phyloP scores from a whole-genome alignment of 352 stramenopile species.

The Pythium monospermum region DNA sequence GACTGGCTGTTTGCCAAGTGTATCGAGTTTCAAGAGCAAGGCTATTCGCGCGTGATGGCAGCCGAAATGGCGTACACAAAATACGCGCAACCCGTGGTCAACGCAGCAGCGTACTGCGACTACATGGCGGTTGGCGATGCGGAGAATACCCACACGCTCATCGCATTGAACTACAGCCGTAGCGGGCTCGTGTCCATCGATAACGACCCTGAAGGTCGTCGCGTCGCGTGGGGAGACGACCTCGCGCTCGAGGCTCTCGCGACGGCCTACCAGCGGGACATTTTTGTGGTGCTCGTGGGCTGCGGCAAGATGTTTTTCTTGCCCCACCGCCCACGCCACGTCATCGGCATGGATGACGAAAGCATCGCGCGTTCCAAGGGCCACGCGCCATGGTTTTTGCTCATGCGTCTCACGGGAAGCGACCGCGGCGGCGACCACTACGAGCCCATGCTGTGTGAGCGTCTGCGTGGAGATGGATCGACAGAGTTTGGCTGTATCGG shows the following conservation, averaged over 20 bases:
- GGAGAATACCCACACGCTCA: conserved; percentile 72
- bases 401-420: conserved; percentile 83
- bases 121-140: conserved; percentile 81
- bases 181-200: conserved; percentile 77
- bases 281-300: conserved; percentile 85
- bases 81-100: conserved; percentile 60
- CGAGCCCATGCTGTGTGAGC: conserved; percentile 83
- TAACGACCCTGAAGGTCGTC: conserved; percentile 65
- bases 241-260: conserved; percentile 80
- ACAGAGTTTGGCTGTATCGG: conserved; percentile 80
- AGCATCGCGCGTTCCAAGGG: conserved; percentile 61
- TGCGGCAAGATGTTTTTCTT: conserved; percentile 89
- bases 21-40: conserved; percentile 68
- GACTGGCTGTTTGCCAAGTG: conserved; percentile 76
- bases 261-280: conserved; percentile 83
- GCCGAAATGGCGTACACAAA: conserved; percentile 77
- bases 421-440: conserved; percentile 86
- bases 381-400: conserved; percentile 79
- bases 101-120: conserved; percentile 77
- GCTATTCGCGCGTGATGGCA: conserved; percentile 70
- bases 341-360: conserved; percentile 32
- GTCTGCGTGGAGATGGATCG: conserved; percentile 78
- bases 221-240: conserved; percentile 86
- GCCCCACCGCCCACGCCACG: conserved; percentile 58
- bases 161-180: conserved; percentile 77